Evolutionary conservation across 306 rosid genomes (phyloP).

Genomic region (Lablab purpureus): DNA sequence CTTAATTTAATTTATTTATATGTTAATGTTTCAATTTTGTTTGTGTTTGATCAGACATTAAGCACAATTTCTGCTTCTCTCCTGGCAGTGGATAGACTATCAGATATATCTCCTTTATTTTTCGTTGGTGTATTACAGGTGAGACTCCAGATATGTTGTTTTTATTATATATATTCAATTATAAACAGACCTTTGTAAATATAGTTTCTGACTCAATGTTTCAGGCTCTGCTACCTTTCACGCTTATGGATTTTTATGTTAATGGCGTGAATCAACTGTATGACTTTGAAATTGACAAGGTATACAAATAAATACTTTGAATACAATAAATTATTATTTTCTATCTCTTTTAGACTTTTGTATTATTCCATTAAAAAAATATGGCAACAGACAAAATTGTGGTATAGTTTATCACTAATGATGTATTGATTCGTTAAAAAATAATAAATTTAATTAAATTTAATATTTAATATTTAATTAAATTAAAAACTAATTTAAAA

Average conservation of each 20-base stretch:
- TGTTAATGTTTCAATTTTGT: background rate
- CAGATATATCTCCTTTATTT: constrained; percentile 41
- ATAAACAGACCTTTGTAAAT: constrained; percentile 19
- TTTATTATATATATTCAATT: background rate
- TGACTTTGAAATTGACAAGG: constrained; percentile 10
- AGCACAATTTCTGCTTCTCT: background rate
- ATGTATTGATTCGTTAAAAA: too few species aligned
- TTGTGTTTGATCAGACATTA: background rate
- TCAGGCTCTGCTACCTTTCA: constrained; percentile 77
- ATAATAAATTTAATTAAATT: too few species aligned
- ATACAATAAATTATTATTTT: background rate
- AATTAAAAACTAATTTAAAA: too few species aligned
- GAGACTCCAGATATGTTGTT: background rate
- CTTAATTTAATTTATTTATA: background rate
- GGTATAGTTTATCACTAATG: too few species aligned
- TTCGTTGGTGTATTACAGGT: background rate
- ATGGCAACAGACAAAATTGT: background rate
- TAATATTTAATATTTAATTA: too few species aligned
- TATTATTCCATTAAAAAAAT: background rate
- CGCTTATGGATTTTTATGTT: constrained; percentile 73
- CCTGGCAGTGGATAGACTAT: background rate
- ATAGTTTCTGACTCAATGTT: constrained; percentile 31
- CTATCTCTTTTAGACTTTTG: background rate
- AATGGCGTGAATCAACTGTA: constrained; percentile 54
- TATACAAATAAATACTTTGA: constrained; percentile 51